Evolutionary conservation across 345 rosid genomes (phyloP).

Genomic region (Nephelium lappaceum): DNA sequence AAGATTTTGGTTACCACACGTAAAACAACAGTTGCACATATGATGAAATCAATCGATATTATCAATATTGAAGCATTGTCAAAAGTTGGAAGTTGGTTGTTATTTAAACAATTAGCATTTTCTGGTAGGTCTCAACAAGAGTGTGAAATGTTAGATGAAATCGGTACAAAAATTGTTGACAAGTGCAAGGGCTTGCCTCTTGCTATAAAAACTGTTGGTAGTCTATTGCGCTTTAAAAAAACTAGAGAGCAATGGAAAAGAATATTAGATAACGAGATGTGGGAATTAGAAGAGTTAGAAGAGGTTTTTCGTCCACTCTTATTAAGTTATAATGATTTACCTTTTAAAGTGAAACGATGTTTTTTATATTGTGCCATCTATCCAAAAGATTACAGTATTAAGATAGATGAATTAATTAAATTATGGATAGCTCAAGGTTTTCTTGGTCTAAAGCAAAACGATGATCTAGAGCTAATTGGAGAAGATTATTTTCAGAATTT

Average conservation of each 20-base stretch:
- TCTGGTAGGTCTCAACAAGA: not conserved
- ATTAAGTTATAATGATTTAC: not conserved
- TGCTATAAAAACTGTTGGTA: slow-evolving; percentile 10
- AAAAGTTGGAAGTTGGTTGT: not conserved
- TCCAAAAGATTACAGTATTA: not conserved
- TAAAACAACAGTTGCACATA: not conserved
- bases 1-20: slow-evolving; percentile 24
- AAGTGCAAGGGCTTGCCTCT: slow-evolving; percentile 36
- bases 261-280: not conserved
- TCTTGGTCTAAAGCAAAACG: not conserved
- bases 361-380: not conserved
- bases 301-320: not conserved
- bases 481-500: not conserved
- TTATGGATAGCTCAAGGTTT: slow-evolving; percentile 4
- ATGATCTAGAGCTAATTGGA: not conserved
- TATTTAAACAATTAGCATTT: slow-evolving; percentile 3
- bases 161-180: slow-evolving; percentile 18
- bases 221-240: not conserved
- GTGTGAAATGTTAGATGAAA: not conserved
- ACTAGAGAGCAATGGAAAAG: not conserved
- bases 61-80: too few relatives aligned
- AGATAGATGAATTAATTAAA: not conserved
- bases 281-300: not conserved
- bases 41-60: not conserved
- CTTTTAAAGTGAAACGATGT: not conserved